Evolutionary conservation across 176 grass and related monocot genomes (phyloP), one percentile per base, ranked within the genome.

Genomic region (Leersia perrieri): DNA sequence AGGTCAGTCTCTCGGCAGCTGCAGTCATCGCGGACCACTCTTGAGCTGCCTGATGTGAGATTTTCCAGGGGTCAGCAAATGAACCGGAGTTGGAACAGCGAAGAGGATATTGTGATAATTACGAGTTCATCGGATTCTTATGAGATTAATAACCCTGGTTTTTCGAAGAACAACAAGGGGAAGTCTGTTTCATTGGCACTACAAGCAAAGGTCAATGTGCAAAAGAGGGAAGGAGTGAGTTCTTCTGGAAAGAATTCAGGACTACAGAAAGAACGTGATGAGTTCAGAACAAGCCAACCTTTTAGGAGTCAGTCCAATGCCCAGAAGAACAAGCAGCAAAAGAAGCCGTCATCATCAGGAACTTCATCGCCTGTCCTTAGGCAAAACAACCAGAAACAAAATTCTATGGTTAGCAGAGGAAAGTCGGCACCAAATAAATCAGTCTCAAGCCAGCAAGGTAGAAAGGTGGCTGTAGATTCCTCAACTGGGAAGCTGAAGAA

Each of bases 371-470:
- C 83, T 61, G 77, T 92, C 33, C 86, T 97, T 68, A 73, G 82
- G 11, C 92, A 97, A 76, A 97, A 97, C 80, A 90, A 94, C 76
- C 94, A 90, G 83, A 97, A 97, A 65, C 87, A 97, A 84, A 94
- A 97, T 84, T 92, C 87, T 75, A 22, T 84, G 9, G 74, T 76
- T 25, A 42, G 57, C 66, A 91, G 60, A 80, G 64, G 80, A 44
- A 97, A 97, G 89, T 75, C 70, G 12, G 85, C 72, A 64, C 71
- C 70, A 20, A 84, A 81, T 18, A 94, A 88, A 82, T 87, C 76
- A 1, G 73, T 63, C 44, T 87, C 75, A 39, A 83, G 73, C 42
- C 89, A 92, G 72, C 94, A 94, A 72, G 76, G 82, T 44, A 92
- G 87, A 80, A 97, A 94, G 71, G 11, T 70, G 7, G 39, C 79